A percentile compares a stretch with the other conserved stretches of the same genome.
phyloP scores from a whole-genome alignment of 345 rosid genomes.

The Euclidium syriacum region DNA sequence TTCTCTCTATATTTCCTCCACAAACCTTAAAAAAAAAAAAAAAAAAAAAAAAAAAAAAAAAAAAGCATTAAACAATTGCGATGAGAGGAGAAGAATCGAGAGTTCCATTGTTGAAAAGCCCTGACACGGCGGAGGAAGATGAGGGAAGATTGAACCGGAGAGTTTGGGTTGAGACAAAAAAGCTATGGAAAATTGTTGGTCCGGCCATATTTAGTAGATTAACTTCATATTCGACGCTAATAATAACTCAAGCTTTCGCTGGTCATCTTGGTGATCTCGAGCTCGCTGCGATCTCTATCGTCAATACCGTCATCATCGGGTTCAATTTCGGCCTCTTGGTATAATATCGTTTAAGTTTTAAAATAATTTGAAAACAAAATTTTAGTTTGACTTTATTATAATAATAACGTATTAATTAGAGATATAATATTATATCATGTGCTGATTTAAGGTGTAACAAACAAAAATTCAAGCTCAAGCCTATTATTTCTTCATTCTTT shows the following conservation, averaged over 20 bases:
- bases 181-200: slow-evolving; percentile 83
- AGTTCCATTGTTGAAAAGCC: slow-evolving; percentile 14
- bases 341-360: too few species aligned
- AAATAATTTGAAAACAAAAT: too few species aligned
- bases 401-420: too few species aligned
- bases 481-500: too few species aligned
- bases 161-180: slow-evolving; percentile 70
- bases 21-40: too few species aligned
- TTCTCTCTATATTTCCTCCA: too few species aligned
- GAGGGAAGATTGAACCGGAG: slow-evolving; percentile 26
- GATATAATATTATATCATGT: too few species aligned
- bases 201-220: slow-evolving; percentile 79
- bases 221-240: slow-evolving; percentile 68
- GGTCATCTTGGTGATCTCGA: slow-evolving; percentile 92
- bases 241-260: slow-evolving; percentile 92
- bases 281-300: slow-evolving; percentile 82
- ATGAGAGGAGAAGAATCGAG: slow-evolving; percentile 21
- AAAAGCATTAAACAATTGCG: too few species aligned
- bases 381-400: too few species aligned
- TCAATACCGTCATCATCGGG: slow-evolving; percentile 62
- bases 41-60: too few species aligned
- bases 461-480: too few species aligned
- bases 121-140: slow-evolving; percentile 26
- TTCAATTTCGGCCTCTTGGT: slow-evolving; percentile 88
- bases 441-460: too few species aligned